phyloP scores from a whole-genome alignment of 2,329 filamentous ascomycete genomes.

The Cladophialophora bantiana region DNA sequence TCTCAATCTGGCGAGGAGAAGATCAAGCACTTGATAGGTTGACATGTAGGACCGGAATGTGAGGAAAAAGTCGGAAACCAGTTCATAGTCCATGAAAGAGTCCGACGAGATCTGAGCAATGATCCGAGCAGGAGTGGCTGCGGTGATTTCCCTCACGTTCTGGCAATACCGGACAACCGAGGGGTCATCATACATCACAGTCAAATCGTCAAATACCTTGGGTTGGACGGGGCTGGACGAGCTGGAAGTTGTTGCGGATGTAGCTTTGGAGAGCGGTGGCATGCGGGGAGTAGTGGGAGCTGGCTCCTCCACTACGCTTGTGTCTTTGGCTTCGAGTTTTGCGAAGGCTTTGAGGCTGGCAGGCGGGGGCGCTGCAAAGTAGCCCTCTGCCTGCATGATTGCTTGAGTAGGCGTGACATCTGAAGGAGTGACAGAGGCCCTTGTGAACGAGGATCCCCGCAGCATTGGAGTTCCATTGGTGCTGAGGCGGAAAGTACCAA shows the following conservation, averaged over 20 bases:
- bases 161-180: conserved; percentile 82
- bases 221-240: conserved; percentile 59
- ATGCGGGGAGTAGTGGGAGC: conserved; percentile 36
- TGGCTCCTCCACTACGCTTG: conserved; percentile 34
- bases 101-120: conserved; percentile 97
- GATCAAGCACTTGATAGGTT: conserved; percentile 75
- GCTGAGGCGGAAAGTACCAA: conserved; percentile 84
- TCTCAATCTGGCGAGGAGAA: conserved; percentile 81
- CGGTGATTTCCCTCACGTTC: conserved; percentile 75
- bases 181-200: conserved; percentile 80
- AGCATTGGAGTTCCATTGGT: conserved; percentile 76
- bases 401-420: conserved; percentile 50
- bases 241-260: conserved; percentile 41
- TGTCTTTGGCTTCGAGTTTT: conserved; percentile 21
- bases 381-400: conserved; percentile 27
- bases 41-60: conserved; percentile 90
- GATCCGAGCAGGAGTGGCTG: conserved; percentile 87
- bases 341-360: conserved; percentile 35
- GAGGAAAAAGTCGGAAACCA: conserved; percentile 96
- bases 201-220: conserved; percentile 79
- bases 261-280: conserved; percentile 42
- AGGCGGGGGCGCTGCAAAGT: conserved; percentile 29
- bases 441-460: conserved; percentile 77
- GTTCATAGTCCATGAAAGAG: conserved; percentile 93
- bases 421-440: conserved; percentile 61